phyloP scores from a whole-genome alignment of 1,284 basidiomycete species.

The Rhodotorula sp. region DNA sequence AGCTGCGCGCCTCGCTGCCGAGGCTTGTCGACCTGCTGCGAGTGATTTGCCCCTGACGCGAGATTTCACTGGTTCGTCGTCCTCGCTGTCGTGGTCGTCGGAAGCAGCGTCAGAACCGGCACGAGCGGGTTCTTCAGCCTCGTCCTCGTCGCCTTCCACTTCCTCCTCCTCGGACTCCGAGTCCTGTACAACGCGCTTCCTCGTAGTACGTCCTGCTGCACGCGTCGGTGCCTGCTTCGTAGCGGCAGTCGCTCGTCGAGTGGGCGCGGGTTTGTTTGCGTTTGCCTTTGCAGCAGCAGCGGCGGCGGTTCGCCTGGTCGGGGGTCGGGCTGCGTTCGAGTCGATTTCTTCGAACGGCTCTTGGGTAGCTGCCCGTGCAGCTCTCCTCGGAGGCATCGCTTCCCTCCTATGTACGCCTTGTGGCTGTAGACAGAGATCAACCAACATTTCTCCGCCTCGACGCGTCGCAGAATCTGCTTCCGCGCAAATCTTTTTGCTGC shows the following conservation, averaged over 20 bases:
- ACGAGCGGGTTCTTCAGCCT: neutral
- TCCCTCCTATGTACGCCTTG: too few species aligned
- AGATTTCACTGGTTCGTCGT: conserved; percentile 1
- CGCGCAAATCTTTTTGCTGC: too few species aligned
- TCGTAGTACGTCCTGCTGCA: neutral
- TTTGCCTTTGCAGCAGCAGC: neutral
- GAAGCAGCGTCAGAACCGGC: neutral
- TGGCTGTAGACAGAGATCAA: too few species aligned
- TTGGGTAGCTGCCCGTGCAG: neutral
- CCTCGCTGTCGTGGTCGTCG: neutral
- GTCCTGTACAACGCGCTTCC: neutral
- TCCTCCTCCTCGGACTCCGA: neutral
- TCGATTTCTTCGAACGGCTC: neutral
- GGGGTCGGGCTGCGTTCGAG: neutral
- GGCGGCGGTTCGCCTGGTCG: neutral
- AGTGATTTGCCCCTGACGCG: neutral
- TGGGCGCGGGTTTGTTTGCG: neutral
- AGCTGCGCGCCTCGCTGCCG: neutral
- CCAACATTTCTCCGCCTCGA: too few species aligned
- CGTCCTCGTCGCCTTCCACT: neutral
- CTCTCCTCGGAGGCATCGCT: neutral
- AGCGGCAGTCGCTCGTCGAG: neutral
- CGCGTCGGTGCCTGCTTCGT: neutral
- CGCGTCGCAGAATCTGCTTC: too few species aligned
- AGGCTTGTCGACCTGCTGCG: neutral